phyloP scores from a whole-genome alignment of 2,329 filamentous ascomycete genomes.

The Penicillium sp. region DNA sequence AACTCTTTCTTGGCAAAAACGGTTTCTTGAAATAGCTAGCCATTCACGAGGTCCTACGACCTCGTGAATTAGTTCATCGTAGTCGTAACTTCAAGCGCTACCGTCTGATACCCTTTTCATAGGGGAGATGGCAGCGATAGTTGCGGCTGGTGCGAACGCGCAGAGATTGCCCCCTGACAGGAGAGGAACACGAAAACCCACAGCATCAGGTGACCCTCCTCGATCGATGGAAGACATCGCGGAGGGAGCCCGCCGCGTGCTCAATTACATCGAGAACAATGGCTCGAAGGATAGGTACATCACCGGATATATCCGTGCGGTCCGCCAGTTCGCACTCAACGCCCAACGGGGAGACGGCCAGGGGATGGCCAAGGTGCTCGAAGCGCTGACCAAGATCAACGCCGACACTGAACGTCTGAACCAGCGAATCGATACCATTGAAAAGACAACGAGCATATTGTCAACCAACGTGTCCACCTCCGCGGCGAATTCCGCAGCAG shows the following conservation, averaged over 20 bases:
- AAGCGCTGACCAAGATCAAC: constrained; percentile 12
- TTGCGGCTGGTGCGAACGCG: constrained; percentile 12
- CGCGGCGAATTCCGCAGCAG: no score
- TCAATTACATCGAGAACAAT: constrained; percentile 10
- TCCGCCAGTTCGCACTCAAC: constrained; percentile 13
- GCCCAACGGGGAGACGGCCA: constrained; percentile 13
- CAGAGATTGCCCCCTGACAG: constrained; percentile 10
- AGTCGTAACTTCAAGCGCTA: constrained; percentile 13
- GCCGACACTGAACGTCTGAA: constrained; percentile 10
- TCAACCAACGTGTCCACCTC: neutral
- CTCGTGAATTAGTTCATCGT: constrained; percentile 8
- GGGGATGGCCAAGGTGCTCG: constrained; percentile 1
- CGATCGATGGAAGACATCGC: constrained; percentile 8
- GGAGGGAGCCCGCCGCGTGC: constrained; percentile 9
- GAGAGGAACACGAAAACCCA: constrained; percentile 10
- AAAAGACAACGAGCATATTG: constrained; percentile 11
- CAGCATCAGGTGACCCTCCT: constrained; percentile 3
- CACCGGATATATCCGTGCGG: constrained; percentile 11
- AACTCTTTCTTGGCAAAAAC: no score
- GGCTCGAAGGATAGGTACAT: constrained; percentile 9
- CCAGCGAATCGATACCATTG: constrained; percentile 9
- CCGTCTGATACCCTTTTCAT: constrained; percentile 7
- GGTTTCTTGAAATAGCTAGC: constrained; percentile 4
- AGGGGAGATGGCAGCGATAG: constrained; percentile 6
- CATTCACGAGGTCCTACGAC: constrained; percentile 6